A percentile compares a stretch with the other conserved stretches of the same genome.
Conservation (phyloP, 2,329 filamentous ascomycete genomes). For the Diaporthe caulivora region DNA sequence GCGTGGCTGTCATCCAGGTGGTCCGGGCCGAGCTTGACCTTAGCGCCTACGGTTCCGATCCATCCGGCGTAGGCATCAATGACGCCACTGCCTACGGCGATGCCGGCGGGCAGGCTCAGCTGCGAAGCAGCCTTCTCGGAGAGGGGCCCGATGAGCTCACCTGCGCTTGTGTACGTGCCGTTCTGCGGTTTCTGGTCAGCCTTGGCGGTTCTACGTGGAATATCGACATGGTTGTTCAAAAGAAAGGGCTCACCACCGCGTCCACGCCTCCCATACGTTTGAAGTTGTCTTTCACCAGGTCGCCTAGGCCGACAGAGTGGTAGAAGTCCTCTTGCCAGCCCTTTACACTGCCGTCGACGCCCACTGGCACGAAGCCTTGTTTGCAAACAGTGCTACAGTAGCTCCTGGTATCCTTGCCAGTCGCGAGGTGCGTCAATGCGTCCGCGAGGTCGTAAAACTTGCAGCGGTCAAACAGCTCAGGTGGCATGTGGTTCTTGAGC, state of each 20-base stretch:
- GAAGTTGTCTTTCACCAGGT: conserved; percentile 88
- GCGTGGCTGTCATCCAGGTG: conserved; percentile 76
- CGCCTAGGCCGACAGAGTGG: conserved; percentile 84
- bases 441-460: conserved; percentile 98
- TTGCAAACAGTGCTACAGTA: conserved; percentile 98
- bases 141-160: conserved; percentile 88
- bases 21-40: conserved; percentile 80
- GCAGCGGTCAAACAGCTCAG: conserved; percentile 89
- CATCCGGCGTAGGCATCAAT: conserved; percentile 99
- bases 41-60: conserved; percentile 98
- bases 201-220: conserved; percentile 4
- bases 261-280: conserved; percentile 94
- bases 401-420: conserved; percentile 89
- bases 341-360: conserved; percentile 96
- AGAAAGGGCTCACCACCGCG: conserved; percentile 83
- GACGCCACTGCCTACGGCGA: conserved; percentile 94
- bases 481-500: conserved; percentile 98
- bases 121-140: conserved; percentile 86
- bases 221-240: conserved; percentile 41
- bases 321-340: conserved; percentile 99
- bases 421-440: conserved; percentile 93
- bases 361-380: conserved; percentile 96
- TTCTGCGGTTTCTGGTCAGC: conserved; percentile 70
- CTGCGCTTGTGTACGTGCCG: conserved; percentile 89
- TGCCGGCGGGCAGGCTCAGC: conserved; percentile 86